Conservation (phyloP, 768 basidiomycete genomes). For the Mycena filopes region DNA sequence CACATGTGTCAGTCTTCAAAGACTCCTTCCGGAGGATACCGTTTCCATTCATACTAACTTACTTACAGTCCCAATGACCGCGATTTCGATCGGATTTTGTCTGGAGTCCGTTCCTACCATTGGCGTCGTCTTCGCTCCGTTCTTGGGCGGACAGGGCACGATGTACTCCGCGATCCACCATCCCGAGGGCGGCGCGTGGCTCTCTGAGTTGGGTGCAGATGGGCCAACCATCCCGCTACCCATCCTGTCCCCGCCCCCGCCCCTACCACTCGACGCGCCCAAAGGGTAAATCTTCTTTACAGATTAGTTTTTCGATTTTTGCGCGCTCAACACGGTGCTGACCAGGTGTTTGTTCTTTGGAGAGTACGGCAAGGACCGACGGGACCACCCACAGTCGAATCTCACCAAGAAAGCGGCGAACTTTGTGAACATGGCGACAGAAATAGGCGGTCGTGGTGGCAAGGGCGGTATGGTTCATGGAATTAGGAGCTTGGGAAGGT, state of each 20-base stretch:
- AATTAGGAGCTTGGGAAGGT: constrained; percentile 40
- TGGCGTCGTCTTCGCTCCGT: constrained; percentile 39
- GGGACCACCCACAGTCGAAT: constrained; percentile 36
- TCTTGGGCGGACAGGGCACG: constrained; percentile 39
- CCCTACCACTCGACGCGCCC: constrained; percentile 37
- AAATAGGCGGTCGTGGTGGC: constrained; percentile 37
- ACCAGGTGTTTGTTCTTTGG: constrained; percentile 37
- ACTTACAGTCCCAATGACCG: constrained; percentile 38
- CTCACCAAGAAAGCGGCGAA: constrained; percentile 37
- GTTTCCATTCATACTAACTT: background rate
- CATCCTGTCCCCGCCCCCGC: constrained; percentile 35
- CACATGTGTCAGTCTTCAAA: constrained; percentile 37
- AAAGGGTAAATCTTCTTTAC: constrained; percentile 31
- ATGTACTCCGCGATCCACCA: constrained; percentile 39
- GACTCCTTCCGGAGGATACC: background rate
- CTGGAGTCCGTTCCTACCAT: constrained; percentile 36
- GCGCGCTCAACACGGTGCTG: background rate
- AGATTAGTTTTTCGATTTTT: no score
- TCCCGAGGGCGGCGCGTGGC: constrained; percentile 39
- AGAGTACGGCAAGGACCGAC: constrained; percentile 40
- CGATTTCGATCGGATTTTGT: constrained; percentile 39
- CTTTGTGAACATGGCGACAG: constrained; percentile 40
- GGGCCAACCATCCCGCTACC: constrained; percentile 36
- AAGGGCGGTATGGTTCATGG: constrained; percentile 41
- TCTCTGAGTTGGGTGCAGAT: constrained; percentile 35